Evolutionary conservation across 805 yeast genomes (phyloP).

Genomic region (Wickerhamomyces strasburgensis): DNA sequence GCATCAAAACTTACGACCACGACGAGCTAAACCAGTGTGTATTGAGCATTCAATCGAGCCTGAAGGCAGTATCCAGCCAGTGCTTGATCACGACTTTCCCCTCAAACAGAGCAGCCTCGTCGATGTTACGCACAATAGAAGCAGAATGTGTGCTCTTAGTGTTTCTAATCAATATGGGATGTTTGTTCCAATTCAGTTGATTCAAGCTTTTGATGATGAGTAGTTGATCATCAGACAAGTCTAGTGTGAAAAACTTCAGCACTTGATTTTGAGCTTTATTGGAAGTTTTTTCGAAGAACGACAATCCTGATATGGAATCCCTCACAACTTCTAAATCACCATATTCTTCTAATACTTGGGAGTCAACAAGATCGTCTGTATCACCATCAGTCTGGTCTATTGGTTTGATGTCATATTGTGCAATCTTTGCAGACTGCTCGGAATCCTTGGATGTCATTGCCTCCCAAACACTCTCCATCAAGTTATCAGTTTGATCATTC

Average conservation of each 20-base stretch:
- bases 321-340: constrained; percentile 9
- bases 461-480: constrained; percentile 59
- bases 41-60: constrained; percentile 5
- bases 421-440: constrained; percentile 16
- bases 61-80: constrained; percentile 46
- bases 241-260: constrained; percentile 26
- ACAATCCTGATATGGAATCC: neutral
- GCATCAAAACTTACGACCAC: too few relatives aligned
- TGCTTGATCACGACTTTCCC: constrained; percentile 67
- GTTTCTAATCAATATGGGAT: constrained; percentile 60
- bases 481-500: constrained; percentile 56
- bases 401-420: constrained; percentile 15
- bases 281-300: neutral
- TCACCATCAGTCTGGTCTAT: too few relatives aligned
- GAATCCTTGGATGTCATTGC: constrained; percentile 43
- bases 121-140: constrained; percentile 61
- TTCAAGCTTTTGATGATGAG: constrained; percentile 55
- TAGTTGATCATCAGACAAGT: constrained; percentile 39
- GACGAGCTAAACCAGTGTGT: too few relatives aligned
- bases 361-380: neutral
- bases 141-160: constrained; percentile 78
- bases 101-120: constrained; percentile 53
- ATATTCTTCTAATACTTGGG: constrained; percentile 4
- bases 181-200: constrained; percentile 60
- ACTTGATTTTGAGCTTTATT: constrained; percentile 15